A percentile compares a stretch with the other conserved stretches of the same genome.
These are phyloP conservation scores for Trichoderma simmonsii DNA, from an alignment of 2,329 filamentous ascomycete genomes.

Conservation along the genomic window DNA sequence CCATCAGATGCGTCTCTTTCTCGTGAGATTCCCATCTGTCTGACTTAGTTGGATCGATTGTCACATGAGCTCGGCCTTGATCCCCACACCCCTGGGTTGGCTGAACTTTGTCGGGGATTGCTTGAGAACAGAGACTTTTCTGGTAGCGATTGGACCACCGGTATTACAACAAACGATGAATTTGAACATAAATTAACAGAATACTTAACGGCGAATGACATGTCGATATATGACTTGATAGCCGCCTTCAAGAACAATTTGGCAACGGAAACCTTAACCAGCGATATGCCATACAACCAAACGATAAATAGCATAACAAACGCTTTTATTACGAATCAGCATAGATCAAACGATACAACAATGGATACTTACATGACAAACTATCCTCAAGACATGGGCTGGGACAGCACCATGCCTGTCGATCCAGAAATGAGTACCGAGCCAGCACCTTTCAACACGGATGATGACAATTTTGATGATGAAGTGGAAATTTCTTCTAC, in stretches of 20 bases:
- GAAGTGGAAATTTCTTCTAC: neutral
- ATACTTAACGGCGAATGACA: neutral
- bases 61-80: neutral
- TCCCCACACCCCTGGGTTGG: neutral
- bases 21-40: neutral
- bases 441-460: too few relatives aligned
- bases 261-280: neutral
- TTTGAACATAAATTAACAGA: neutral
- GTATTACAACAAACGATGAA: neutral
- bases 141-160: accelerated
- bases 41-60: neutral
- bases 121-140: neutral
- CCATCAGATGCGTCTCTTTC: neutral
- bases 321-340: too few relatives aligned
- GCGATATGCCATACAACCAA: neutral
- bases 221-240: neutral
- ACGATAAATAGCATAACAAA: too few relatives aligned
- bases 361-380: neutral
- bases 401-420: neutral
- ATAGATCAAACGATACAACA: neutral
- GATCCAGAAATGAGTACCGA: neutral
- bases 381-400: neutral
- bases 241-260: neutral
- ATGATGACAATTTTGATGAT: neutral
- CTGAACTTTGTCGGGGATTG: neutral